Base-by-base conservation (phyloP, 768 basidiomycete genomes). In the Hypsizygus marmoreus region DNA sequence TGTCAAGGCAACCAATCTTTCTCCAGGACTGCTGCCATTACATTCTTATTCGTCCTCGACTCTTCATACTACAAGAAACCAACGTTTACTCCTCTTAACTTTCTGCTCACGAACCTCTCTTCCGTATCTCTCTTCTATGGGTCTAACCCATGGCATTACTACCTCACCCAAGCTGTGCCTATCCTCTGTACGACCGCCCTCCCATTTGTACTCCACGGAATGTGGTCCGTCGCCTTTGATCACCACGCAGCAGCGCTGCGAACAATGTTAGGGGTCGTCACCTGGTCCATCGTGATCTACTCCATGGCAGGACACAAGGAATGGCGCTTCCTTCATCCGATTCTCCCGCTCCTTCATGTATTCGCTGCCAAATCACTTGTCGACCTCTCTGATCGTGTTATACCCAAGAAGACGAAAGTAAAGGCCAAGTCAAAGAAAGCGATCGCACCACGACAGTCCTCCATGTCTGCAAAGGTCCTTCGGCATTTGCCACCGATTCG, bases 301-400 rank as follows among this genome's bases (percentile, higher is more conserved):
- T 97, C 95, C 6, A 50, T 88, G 3, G 76, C 88, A 2, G 86
- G 88, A 1, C 97, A 99, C 71, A 98, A 98, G 58, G 97, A 99
- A 73, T 97, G 94, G 93, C 78, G 97, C 6, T 98, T 99, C 69
- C 70, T 98, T 6, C 95, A 97, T 53, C 94, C 95, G 0, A 63
- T 97, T 14, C 73, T 98, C 3, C 95, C 97, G 1, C 65, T 92
- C 23, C 68, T 95, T 30, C 86, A 97, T 55, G 54, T 94, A 16
- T 75, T 97, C 49, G 87, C 88, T 9, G 75, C 91, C 0, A 82
- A 81, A 50, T 82, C 88, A 1, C 66, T 95, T 4, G 72, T 81
- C 26, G 80, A 82, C 44, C 54, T 75, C 2, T 73, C 69, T 29
- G 31, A 47, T 25, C 43, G 35, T 14, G 13, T 20, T 23, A 17